These are phyloP conservation scores for Berberis thunbergii DNA, from an alignment of 164 flowering plant species.

Conservation along the genomic window DNA sequence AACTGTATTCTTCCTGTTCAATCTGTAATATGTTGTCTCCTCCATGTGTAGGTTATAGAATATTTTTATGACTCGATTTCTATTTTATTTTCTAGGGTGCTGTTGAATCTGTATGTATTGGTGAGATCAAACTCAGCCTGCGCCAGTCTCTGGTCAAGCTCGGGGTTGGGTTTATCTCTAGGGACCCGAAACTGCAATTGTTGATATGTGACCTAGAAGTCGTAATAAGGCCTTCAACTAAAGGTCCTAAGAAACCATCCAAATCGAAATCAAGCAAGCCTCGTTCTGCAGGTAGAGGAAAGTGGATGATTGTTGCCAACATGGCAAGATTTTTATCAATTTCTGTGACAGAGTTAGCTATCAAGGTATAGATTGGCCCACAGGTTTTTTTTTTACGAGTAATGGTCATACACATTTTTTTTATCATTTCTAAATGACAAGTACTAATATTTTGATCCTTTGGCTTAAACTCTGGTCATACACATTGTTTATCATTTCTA, in stretches of 20 bases:
- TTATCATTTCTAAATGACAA: neutral
- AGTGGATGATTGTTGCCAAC: constrained; percentile 87
- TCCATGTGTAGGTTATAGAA: no score
- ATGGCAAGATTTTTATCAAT: constrained; percentile 90
- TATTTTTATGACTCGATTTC: neutral
- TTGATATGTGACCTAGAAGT: constrained; percentile 80
- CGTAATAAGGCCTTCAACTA: constrained; percentile 50
- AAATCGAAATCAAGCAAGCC: constrained; percentile 42
- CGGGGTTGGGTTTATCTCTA: constrained; percentile 75
- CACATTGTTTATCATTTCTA: no score
- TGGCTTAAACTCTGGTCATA: no score
- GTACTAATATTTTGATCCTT: neutral
- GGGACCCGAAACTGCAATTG: constrained; percentile 83
- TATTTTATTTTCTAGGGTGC: constrained; percentile 48
- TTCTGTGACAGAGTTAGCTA: constrained; percentile 63
- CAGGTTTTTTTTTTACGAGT: neutral
- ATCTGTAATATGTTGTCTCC: no score
- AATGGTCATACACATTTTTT: neutral
- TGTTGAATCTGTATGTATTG: constrained; percentile 76
- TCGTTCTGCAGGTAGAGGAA: constrained; percentile 77
- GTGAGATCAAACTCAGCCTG: constrained; percentile 85
- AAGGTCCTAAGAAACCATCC: constrained; percentile 36
- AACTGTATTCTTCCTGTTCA: no score
- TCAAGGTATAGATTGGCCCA: constrained; percentile 45
- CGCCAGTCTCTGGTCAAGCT: constrained; percentile 88